Evolutionary conservation across 352 stramenopile genomes (phyloP).

Genomic region (Stramenopiles sp.): DNA sequence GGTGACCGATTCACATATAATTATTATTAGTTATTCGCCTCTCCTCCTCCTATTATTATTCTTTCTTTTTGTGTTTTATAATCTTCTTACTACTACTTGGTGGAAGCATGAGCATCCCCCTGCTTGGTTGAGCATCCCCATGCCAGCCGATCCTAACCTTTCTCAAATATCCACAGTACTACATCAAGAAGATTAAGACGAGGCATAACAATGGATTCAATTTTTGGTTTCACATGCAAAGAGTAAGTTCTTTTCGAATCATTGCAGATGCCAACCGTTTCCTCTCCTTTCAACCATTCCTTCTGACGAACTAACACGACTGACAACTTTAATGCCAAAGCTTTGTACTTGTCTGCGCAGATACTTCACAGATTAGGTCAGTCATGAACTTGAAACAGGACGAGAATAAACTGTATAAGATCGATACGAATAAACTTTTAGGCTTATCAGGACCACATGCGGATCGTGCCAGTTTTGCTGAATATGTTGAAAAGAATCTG

Average conservation of each 20-base stretch:
- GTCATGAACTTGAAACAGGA: conserved; percentile 51
- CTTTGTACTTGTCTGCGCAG: conserved; percentile 35
- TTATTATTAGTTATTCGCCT: too few relatives aligned
- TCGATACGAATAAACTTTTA: conserved; percentile 37
- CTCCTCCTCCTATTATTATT: too few relatives aligned
- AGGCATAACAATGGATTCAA: neutral
- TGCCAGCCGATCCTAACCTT: too few relatives aligned
- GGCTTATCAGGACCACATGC: conserved; percentile 37
- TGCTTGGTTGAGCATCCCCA: too few relatives aligned
- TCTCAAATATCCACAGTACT: too few relatives aligned
- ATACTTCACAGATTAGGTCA: conserved; percentile 41
- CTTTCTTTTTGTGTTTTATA: too few relatives aligned
- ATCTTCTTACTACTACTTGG: too few relatives aligned
- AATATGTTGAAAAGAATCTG: conserved; percentile 43
- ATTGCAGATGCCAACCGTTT: neutral
- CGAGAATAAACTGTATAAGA: conserved; percentile 33
- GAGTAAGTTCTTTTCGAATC: neutral
- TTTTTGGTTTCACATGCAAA: neutral
- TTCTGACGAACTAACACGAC: neutral
- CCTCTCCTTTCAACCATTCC: neutral
- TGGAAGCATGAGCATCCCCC: too few relatives aligned
- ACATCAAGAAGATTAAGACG: too few relatives aligned
- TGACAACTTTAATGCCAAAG: neutral
- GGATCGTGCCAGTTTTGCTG: conserved; percentile 44
- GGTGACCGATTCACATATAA: too few relatives aligned